phyloP scores from a whole-genome alignment of 148 eudicot species.

The Rhododendron kiyosumense region DNA sequence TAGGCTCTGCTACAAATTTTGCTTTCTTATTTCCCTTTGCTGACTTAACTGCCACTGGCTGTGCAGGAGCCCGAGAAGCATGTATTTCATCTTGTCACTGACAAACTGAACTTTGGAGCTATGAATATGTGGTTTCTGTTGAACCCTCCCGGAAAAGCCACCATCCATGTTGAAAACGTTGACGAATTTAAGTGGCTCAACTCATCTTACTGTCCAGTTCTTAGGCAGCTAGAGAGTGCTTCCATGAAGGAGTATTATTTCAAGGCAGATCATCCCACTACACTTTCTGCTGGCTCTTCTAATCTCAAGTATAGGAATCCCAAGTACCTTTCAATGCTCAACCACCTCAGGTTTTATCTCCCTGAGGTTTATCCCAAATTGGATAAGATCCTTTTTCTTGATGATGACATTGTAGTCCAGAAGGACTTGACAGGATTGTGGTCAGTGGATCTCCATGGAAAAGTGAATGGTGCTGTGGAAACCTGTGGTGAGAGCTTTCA shows the following conservation, averaged over 20 bases:
- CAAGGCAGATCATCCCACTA: slow-evolving; percentile 70
- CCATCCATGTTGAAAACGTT: slow-evolving; percentile 84
- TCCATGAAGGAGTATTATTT: slow-evolving; percentile 86
- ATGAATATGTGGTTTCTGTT: slow-evolving; percentile 90
- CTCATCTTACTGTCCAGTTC: slow-evolving; percentile 83
- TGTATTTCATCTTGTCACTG: slow-evolving; percentile 88
- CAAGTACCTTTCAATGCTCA: slow-evolving; percentile 87
- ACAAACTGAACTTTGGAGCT: slow-evolving; percentile 84
- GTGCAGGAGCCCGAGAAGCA: slow-evolving; percentile 85
- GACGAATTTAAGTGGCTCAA: slow-evolving; percentile 91
- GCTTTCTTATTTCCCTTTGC: background rate
- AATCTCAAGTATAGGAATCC: slow-evolving; percentile 90
- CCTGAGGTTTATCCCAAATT: slow-evolving; percentile 88
- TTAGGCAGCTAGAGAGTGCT: slow-evolving; percentile 79
- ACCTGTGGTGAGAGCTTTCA: slow-evolving; percentile 91
- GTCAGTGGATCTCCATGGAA: slow-evolving; percentile 73
- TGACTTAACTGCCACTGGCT: slow-evolving; percentile 10
- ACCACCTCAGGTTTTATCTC: slow-evolving; percentile 81
- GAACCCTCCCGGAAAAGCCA: slow-evolving; percentile 82
- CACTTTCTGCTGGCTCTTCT: slow-evolving; percentile 60
- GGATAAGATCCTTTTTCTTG: slow-evolving; percentile 81
- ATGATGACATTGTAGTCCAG: slow-evolving; percentile 89
- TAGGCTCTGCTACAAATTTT: background rate
- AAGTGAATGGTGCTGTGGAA: slow-evolving; percentile 92
- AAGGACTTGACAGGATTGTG: slow-evolving; percentile 75